phyloP scores from a whole-genome alignment of 805 yeast species.

The Danielia oregonensis region DNA sequence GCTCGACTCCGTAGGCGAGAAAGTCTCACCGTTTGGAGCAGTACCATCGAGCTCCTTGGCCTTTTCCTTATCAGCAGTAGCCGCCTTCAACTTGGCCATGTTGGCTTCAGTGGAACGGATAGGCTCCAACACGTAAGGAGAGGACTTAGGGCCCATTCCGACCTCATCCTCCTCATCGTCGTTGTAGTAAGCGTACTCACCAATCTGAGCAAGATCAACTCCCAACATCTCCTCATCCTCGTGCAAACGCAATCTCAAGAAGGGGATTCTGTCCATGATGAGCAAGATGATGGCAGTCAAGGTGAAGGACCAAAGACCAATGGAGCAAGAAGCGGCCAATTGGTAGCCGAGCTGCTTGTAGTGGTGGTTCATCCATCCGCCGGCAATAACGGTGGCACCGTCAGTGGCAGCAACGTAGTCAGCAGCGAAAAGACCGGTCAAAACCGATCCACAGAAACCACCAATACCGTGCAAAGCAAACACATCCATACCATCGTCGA shows the following conservation, averaged over 20 bases:
- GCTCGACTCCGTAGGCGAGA: conserved; percentile 12
- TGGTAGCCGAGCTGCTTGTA: conserved; percentile 84
- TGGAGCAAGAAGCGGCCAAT: conserved; percentile 70
- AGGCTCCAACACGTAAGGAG: conserved; percentile 69
- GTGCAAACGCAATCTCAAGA: conserved; percentile 74
- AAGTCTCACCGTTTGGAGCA: conserved; percentile 11
- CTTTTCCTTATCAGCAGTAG: conserved; percentile 17
- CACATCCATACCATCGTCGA: conserved; percentile 95
- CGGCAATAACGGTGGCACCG: conserved; percentile 59
- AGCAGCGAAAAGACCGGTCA: conserved; percentile 92
- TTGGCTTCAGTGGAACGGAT: conserved; percentile 56
- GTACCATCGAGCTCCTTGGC: conserved; percentile 8
- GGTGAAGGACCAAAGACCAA: conserved; percentile 70
- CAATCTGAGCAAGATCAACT: conserved; percentile 85
- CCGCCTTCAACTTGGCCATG: conserved; percentile 29
- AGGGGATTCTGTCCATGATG: conserved; percentile 70
- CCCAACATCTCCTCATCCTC: conserved; percentile 88
- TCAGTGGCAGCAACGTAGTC: conserved; percentile 84
- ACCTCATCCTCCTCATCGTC: conserved; percentile 40
- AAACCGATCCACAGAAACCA: conserved; percentile 75
- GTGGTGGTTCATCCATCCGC: conserved; percentile 89
- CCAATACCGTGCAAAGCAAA: conserved; percentile 94
- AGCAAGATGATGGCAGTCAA: conserved; percentile 68
- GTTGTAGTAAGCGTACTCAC: conserved; percentile 77
- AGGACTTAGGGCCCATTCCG: conserved; percentile 20